These are phyloP conservation scores for Arabis alpina DNA, from an alignment of 345 rosid genomes.

Conservation along the genomic window DNA sequence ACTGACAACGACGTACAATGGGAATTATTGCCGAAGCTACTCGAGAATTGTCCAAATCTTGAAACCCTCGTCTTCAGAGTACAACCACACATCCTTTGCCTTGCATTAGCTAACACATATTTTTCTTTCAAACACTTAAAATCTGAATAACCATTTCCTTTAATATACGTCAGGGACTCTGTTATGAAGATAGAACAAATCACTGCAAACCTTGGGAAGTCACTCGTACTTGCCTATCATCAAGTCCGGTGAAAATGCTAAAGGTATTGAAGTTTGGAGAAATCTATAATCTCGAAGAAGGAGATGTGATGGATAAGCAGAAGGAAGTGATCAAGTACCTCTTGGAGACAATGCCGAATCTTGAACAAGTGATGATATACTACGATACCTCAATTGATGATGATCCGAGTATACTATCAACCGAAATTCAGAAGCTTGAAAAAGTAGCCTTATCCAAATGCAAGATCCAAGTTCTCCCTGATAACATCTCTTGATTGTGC, in stretches of 20 bases:
- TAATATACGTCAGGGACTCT: constrained; percentile 2
- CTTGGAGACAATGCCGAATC: constrained; percentile 28
- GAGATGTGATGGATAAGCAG: constrained; percentile 21
- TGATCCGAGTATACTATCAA: constrained; percentile 19
- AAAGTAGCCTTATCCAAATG: constrained; percentile 31
- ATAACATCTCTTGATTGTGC: background rate
- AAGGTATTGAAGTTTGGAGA: constrained; percentile 30
- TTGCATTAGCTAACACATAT: too few species aligned
- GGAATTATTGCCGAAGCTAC: background rate
- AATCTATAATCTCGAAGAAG: background rate
- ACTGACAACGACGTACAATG: background rate
- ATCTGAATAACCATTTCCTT: background rate
- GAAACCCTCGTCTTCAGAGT: background rate
- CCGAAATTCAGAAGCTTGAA: background rate
- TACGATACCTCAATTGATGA: constrained; percentile 10
- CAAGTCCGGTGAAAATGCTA: constrained; percentile 32
- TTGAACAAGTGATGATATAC: constrained; percentile 26
- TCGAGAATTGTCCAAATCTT: constrained; percentile 8
- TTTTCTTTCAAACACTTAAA: too few species aligned
- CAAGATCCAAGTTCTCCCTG: constrained; percentile 30
- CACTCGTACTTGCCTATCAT: background rate
- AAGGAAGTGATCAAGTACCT: constrained; percentile 13
- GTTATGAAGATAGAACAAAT: background rate
- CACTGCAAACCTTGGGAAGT: background rate
- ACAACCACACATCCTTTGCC: background rate